Evolutionary conservation across 2,329 filamentous ascomycete species (phyloP), one percentile per base, ranked within the genome.

Genomic region (Geosmithia flava): DNA sequence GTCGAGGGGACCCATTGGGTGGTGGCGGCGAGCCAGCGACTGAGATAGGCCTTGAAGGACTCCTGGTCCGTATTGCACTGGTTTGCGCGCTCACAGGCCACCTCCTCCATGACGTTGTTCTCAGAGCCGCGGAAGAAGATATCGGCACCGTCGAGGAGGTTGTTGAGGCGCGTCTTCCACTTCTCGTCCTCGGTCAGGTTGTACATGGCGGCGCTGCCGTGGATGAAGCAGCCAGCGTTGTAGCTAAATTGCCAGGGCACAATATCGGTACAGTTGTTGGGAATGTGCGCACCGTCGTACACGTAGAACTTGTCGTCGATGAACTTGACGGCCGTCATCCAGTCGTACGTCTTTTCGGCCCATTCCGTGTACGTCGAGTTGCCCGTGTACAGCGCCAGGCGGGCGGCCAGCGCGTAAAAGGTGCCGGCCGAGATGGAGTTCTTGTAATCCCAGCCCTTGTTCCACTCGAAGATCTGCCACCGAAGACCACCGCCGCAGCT

Each of bases 391-490:
- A 81, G 72, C 0, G 83, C 85, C 4, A 91, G 70, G 2, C 86
- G 78, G 1, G 85, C 79, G 15, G 72, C 77, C 13, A 81, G 64
- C 47, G 78, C 76, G 59, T 81, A 81, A 62, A 81, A 80, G 51
- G 75, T 77, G 1, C 75, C 78, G 53, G 80, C 77, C 0, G 77
- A 80, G 50, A 81, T 80, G 2, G 77, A 72, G 51, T 81, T 81
- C 58, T 81, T 93, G 72, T 91, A 89, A 56, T 83, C 75, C 64
- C 83, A 95, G 15, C 88, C 89, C 41, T 76, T 80, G 59, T 94
- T 93, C 70, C 86, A 89, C 1, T 77, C 72, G 60, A 85, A 91
- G 45, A 95, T 88, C 65, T 95, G 88, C 86, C 86, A 91, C 52
- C 85, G 77, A 46, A 93, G 62, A 6, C 87, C 88, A 41, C 87